These are phyloP conservation scores for Diddensiella caesifluorescens DNA, from an alignment of 805 yeast species.

Conservation along the genomic window DNA sequence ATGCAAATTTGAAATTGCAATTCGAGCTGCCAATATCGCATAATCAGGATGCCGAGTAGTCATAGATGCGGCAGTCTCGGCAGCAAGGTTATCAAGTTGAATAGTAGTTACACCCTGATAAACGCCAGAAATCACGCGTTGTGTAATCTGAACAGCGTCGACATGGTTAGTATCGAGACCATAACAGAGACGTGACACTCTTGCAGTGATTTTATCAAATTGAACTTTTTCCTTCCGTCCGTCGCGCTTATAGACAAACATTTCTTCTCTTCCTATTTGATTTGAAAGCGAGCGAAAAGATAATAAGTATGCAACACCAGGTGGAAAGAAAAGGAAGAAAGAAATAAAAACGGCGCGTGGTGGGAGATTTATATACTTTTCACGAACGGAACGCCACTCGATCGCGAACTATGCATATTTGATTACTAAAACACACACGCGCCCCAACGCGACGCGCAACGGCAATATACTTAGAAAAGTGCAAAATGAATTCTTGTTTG, in stretches of 20 bases:
- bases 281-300: neutral
- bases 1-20: conserved; percentile 83
- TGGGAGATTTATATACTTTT: neutral
- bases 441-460: too few species aligned
- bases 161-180: conserved; percentile 89
- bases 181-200: conserved; percentile 88
- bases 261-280: neutral
- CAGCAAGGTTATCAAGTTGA: conserved; percentile 61
- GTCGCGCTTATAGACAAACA: conserved; percentile 40
- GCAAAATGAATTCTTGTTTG: too few species aligned
- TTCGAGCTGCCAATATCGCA: conserved; percentile 75
- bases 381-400: too few species aligned
- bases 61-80: conserved; percentile 95
- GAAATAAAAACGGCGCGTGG: neutral
- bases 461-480: too few species aligned
- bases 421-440: too few species aligned
- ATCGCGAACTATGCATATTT: too few species aligned
- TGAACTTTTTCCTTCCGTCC: conserved; percentile 93
- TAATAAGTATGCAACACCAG: neutral
- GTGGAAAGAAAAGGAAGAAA: neutral
- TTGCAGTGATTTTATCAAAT: conserved; percentile 94
- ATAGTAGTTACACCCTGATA: conserved; percentile 89
- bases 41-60: conserved; percentile 94
- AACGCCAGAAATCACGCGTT: conserved; percentile 83
- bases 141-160: conserved; percentile 94